Base-by-base conservation (phyloP, 257 asterid genomes). In the Nicotiana sylvestris region DNA sequence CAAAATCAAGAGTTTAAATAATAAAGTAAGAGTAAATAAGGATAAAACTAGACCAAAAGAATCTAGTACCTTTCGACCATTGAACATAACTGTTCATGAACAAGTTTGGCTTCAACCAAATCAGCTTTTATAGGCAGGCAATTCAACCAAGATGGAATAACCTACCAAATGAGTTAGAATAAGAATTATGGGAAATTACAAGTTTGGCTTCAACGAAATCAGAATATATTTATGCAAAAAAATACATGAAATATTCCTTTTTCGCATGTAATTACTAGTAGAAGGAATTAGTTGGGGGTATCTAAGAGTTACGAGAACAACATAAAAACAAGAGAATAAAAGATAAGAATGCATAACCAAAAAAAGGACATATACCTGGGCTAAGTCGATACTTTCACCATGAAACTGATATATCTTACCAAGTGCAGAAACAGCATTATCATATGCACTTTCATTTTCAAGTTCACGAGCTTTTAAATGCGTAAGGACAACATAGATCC, bases 331-430 rank as follows among this genome's bases (percentile, higher is more conserved):
- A 39, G 49, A 39, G 10, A 39, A 7, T 39, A 39, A 39, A 39
- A 39, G 2, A 39, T 39, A 39, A 7, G 49, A 39, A 39, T 7
- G 10, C 10, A 7, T 39, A 7, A 39, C 49, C 10, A 1, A 39
- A 51, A 39, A 7, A 33, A 6, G 60, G 60, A 55, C 49, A 13
- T 39, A 55, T 11, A 55, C 17, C 60, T 55, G 60, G 76, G 95
- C 87, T 62, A 97, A 87, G 89, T 94, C 94, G 29, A 95, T 92
- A 87, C 94, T 88, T 81, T 94, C 97, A 70, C 98, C 96, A 80
- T 95, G 97, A 84, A 89, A 92, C 81, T 90, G 96, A 64, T 97
- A 93, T 84, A 96, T 94, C 96, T 95, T 95, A 81, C 98, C 98
- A 43, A 96, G 84, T 65, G 97, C 94, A 66, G 99, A 96, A 77